Conservation (phyloP, 202 grass and related monocot species). For the Panicum virgatum region DNA sequence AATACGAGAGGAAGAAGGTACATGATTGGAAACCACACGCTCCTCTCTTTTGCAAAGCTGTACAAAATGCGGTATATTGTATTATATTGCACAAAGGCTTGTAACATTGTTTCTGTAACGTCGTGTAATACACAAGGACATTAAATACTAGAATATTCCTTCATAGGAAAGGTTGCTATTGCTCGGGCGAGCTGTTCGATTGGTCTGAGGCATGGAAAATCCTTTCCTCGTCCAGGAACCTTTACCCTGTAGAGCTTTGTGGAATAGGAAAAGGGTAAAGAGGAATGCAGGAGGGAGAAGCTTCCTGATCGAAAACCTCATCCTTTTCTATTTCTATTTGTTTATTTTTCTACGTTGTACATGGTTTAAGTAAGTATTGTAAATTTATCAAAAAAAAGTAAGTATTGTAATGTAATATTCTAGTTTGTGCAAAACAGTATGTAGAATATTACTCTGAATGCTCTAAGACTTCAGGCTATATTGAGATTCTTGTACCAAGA, state of each 20-base stretch:
- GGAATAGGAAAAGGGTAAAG: background rate
- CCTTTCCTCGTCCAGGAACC: background rate
- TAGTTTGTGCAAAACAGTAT: constrained; percentile 9
- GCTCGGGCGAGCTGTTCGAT: background rate
- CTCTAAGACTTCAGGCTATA: background rate
- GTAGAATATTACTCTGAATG: constrained; percentile 2
- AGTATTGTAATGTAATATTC: background rate
- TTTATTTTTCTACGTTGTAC: background rate
- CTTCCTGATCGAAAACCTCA: background rate
- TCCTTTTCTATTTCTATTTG: background rate
- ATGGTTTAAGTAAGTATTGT: too few relatives aligned
- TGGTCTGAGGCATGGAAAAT: background rate
- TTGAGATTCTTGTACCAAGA: background rate
- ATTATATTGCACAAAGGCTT: background rate
- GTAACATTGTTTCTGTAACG: background rate
- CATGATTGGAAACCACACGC: background rate
- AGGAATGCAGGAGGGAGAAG: background rate
- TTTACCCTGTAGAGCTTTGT: constrained; percentile 5
- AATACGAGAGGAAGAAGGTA: constrained; percentile 8
- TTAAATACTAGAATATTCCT: background rate
- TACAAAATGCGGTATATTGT: constrained; percentile 29
- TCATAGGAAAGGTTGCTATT: background rate
- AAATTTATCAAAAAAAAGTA: too few relatives aligned
- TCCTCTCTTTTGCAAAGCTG: background rate
- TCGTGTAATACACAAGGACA: background rate